Conservation (phyloP, 805 yeast species). For the Candida insectalens region DNA sequence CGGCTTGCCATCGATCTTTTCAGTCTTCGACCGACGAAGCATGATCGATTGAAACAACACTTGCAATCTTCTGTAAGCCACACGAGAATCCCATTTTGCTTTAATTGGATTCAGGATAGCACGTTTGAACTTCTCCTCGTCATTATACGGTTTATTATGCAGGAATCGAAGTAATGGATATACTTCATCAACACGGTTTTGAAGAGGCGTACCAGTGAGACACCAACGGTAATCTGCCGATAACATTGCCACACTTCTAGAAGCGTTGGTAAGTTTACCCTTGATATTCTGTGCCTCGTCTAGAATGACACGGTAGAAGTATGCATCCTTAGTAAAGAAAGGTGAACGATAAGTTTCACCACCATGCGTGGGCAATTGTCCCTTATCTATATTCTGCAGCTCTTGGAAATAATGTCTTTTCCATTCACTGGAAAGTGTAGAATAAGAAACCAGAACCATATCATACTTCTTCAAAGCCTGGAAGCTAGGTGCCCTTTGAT, state of each 20-base stretch:
- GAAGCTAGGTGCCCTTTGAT: constrained; percentile 33
- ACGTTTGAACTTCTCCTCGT: constrained; percentile 41
- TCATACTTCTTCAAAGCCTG: constrained; percentile 47
- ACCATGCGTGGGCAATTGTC: constrained; percentile 25
- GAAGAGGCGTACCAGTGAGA: constrained; percentile 52
- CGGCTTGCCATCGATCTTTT: constrained; percentile 70
- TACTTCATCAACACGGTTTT: constrained; percentile 43
- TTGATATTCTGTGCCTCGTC: constrained; percentile 53
- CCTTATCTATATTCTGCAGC: constrained; percentile 15
- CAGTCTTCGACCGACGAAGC: constrained; percentile 64
- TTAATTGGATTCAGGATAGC: constrained; percentile 52
- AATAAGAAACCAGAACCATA: constrained; percentile 72
- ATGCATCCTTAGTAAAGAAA: constrained; percentile 42
- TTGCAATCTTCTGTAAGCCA: constrained; percentile 50
- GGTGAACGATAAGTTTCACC: constrained; percentile 47
- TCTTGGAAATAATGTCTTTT: constrained; percentile 45
- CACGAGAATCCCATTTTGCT: constrained; percentile 17
- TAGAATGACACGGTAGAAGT: constrained; percentile 40
- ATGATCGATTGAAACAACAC: constrained; percentile 65
- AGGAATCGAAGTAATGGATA: constrained; percentile 43
- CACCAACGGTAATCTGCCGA: constrained; percentile 35
- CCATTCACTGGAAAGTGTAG: constrained; percentile 68
- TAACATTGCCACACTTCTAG: constrained; percentile 35
- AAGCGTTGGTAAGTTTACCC: constrained; percentile 37
- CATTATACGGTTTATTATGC: constrained; percentile 53